phyloP scores from a whole-genome alignment of 2,329 filamentous ascomycete genomes.

The Parascedosporium putredinis region DNA sequence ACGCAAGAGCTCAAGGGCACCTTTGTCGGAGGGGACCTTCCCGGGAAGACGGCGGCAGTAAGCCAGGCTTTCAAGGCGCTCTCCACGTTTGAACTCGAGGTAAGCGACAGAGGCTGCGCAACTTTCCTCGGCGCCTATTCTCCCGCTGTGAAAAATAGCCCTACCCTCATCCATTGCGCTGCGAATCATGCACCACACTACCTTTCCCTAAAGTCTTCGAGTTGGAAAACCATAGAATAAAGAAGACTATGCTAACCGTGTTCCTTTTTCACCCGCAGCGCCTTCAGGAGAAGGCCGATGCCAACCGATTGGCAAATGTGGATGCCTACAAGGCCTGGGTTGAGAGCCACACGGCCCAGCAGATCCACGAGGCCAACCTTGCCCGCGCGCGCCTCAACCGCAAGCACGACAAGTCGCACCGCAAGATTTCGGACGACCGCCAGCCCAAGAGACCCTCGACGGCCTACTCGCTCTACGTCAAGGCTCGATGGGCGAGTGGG shows the following conservation, averaged over 20 bases:
- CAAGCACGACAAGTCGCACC: slow-evolving; percentile 17
- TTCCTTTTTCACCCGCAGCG: slow-evolving; percentile 17
- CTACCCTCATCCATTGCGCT: too few species aligned
- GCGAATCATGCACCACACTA: too few species aligned
- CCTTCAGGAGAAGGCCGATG: slow-evolving; percentile 21
- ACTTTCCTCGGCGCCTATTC: too few species aligned
- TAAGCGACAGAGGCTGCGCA: slow-evolving; percentile 19
- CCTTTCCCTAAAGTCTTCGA: too few species aligned
- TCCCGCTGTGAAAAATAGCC: too few species aligned
- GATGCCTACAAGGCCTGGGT: slow-evolving; percentile 36
- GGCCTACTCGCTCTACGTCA: slow-evolving; percentile 27
- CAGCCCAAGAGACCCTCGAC: slow-evolving; percentile 27
- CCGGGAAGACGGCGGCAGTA: slow-evolving; percentile 17
- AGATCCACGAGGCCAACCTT: slow-evolving; percentile 34
- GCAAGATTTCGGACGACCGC: slow-evolving; percentile 35
- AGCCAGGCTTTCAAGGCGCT: slow-evolving; percentile 28
- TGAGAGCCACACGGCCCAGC: slow-evolving; percentile 26
- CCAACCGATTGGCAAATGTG: slow-evolving; percentile 32
- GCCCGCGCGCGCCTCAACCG: slow-evolving; percentile 33
- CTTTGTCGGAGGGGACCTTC: slow-evolving; percentile 9
- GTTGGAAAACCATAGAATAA: too few species aligned
- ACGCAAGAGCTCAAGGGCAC: slow-evolving; percentile 19
- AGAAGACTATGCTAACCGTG: background rate
- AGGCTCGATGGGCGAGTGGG: slow-evolving; percentile 25
- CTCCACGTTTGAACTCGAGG: slow-evolving; percentile 30